Base-by-base conservation (phyloP, 352 stramenopile genomes). In the Phytophthora sp. region DNA sequence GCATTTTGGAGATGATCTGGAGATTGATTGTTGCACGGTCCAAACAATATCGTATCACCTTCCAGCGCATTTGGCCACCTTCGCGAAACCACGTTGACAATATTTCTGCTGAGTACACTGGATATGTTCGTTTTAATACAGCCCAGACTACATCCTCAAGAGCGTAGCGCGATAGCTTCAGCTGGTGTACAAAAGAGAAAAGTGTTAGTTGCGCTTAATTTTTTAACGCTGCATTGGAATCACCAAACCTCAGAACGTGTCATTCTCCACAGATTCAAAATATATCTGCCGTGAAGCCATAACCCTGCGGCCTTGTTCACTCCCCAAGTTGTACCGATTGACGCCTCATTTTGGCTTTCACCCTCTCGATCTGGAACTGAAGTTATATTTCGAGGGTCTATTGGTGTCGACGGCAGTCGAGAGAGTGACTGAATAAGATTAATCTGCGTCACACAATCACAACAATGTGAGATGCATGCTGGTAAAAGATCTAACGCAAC, bases 241-340 rank as follows among this genome's bases (percentile, higher is more conserved):
- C n/a, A 30, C 34, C 45, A 31, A 64, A 95, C 84, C 76, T 96
- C 87, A 15, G 87, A 96, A 31, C 85, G 76, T 17, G 84, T 76
- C 56, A 94, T 88, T 42, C 92, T 79, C 94, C 94, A 98, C n/a
- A 97, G 57, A 69, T 98, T 98, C 2, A 98, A 60, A 42, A 98
- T 82, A 48, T 94, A 89, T 11, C 94, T 79, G 0, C 93, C 93
- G 35, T 94, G 85, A 31, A 98, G 74, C 88, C 89, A 98, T 30
- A 98, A 59, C 0, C 92, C 91, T 13, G 88, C 87, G 11, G 88
- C 84, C 50, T 95, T 96, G 24, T 82, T 91, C 21, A 93, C 74
- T 32, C 84, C 84, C 81, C 85, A 94, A 1, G 58, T 73, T 26
- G 84, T 91, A n/a, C 84, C 87, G 34, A 94, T 88, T 0, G 83